Evolutionary conservation across 2,329 filamentous ascomycete genomes (phyloP), one percentile per base, ranked within the genome.

Genomic region (Claviceps arundinis): DNA sequence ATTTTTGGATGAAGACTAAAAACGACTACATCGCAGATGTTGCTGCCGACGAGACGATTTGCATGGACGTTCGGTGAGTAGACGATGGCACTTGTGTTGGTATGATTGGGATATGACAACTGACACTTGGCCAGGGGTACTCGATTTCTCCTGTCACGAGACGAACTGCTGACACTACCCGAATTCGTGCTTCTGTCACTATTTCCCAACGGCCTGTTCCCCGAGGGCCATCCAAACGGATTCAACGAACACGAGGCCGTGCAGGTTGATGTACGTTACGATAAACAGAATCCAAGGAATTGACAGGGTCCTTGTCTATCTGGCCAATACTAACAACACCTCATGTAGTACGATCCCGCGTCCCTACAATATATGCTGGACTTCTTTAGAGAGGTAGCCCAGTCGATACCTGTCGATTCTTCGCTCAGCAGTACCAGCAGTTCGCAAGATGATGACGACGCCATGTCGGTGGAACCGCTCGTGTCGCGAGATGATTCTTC

Each of bases 311-410:
- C 14, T 14, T 9, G 24, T 26, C 3, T 17, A 13, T 22, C 17
- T 26, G n/a, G 14, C 14, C 26, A n/a, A 38, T 5, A 37, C 24
- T 52, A 37, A 38, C 4, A 37, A 34, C 24, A 6, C 7, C 14
- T 3, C 16, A 17, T 41, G 60, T 72, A 98, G 93, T 98, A 97
- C 72, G 93, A 98, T 69, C 91, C 93, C 24, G 84, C 84, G 50
- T 97, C 91, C 47, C 80, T 98, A 52, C 89, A 97, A 70, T 98
- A 97, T 73, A 98, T 98, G 93, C 81, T 98, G 58, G 91, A 96
- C 62, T 98, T 98, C 71, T 98, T 98, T 75, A 86, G 93, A 58
- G 84, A 84, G 59, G 91, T 98, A 57, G 93, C 93, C 51, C 89
- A 96, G 69, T 93, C 90, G n/a, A 97, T 98, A 59, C 89, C 88